Evolutionary conservation across 164 flowering plant genomes (phyloP).

Genomic region (Saururus chinensis): DNA sequence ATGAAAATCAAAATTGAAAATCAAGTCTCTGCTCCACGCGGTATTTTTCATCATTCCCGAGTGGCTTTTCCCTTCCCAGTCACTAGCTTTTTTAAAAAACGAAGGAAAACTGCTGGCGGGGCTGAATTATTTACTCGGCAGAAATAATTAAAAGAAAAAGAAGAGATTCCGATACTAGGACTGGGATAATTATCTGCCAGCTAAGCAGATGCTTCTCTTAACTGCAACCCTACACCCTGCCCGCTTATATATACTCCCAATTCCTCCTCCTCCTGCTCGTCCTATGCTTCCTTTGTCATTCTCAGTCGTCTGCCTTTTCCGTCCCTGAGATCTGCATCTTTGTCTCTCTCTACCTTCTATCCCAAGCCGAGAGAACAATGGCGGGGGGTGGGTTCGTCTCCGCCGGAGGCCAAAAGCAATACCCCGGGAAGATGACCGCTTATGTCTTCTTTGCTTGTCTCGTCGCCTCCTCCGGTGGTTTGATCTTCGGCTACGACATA

Average conservation of each 20-base stretch:
- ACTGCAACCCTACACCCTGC: no score
- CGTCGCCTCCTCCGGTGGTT: constrained; percentile 19
- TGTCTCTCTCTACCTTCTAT: background rate
- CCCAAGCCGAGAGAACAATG: constrained; percentile 14
- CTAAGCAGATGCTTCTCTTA: background rate
- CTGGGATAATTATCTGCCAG: background rate
- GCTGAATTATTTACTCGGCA: background rate
- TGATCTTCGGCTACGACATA: constrained; percentile 25
- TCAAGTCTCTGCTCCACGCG: no score
- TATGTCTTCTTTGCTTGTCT: constrained; percentile 13
- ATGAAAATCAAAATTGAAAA: no score
- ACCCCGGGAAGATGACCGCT: constrained; percentile 22
- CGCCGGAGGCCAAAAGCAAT: constrained; percentile 18
- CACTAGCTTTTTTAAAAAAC: no score
- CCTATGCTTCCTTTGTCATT: background rate
- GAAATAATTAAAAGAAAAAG: background rate
- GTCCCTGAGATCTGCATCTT: background rate
- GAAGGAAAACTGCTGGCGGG: no score
- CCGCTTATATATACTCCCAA: background rate
- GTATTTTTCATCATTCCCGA: no score
- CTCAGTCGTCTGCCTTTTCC: background rate
- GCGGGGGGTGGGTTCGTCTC: constrained; percentile 36
- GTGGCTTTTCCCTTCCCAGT: no score
- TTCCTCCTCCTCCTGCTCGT: background rate
- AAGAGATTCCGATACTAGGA: background rate